Conservation (phyloP, 495 filamentous ascomycete species). For the Hypoxylon trugodes region DNA sequence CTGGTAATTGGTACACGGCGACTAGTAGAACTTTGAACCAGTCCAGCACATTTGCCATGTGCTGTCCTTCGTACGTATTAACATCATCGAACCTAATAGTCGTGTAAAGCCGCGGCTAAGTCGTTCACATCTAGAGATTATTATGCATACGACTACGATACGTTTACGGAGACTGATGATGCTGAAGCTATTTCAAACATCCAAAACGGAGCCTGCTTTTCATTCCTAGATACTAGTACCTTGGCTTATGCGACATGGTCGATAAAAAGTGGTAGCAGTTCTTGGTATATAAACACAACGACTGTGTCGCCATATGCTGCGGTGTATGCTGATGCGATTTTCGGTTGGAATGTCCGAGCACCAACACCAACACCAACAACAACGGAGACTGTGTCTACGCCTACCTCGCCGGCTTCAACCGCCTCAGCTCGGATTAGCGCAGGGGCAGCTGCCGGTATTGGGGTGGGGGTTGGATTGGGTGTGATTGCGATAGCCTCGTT, state of each 20-base stretch:
- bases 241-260: slow-evolving; percentile 25
- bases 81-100: background rate
- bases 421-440: background rate
- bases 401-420: background rate
- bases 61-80: slow-evolving; percentile 34
- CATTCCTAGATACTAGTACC: slow-evolving; percentile 8
- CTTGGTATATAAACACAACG: slow-evolving; percentile 19
- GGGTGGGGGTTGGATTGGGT: slow-evolving; percentile 21
- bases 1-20: slow-evolving; percentile 23
- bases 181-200: slow-evolving; percentile 18
- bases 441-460: slow-evolving; percentile 11
- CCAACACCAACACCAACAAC: slow-evolving; percentile 5
- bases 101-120: background rate
- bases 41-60: slow-evolving; percentile 32
- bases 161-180: too few relatives aligned
- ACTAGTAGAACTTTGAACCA: slow-evolving; percentile 3
- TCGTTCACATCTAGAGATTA: slow-evolving; percentile 16
- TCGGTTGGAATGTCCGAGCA: slow-evolving; percentile 28
- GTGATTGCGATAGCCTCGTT: slow-evolving; percentile 12
- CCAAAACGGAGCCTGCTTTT: slow-evolving; percentile 25
- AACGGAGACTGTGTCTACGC: background rate
- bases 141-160: slow-evolving; percentile 10
- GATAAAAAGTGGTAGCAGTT: background rate
- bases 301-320: slow-evolving; percentile 7
- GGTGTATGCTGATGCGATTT: slow-evolving; percentile 25